Conservation (phyloP, 2,329 filamentous ascomycete species). For the Stagonosporopsis chrysanthemi region DNA sequence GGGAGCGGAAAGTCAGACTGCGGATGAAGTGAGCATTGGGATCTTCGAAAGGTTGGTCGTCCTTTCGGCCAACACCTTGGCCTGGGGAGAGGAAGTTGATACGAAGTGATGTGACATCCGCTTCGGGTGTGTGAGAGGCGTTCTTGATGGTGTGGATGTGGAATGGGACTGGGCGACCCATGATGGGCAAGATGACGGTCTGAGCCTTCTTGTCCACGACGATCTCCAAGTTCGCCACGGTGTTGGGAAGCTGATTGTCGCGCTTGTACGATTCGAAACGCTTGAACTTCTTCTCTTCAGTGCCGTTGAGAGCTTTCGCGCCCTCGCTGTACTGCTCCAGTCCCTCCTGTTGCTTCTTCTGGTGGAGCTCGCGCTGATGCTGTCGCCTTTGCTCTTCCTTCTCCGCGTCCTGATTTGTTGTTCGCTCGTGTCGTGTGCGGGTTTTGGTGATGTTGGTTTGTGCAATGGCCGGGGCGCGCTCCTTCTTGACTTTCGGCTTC, state of each 20-base stretch:
- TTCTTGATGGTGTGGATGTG: conserved; percentile 99
- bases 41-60: conserved; percentile 98
- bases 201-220: conserved; percentile 89
- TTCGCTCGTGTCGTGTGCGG: conserved; percentile 87
- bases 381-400: conserved; percentile 85
- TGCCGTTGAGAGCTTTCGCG: conserved; percentile 82
- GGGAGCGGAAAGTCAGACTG: conserved; percentile 92
- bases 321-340: conserved; percentile 85
- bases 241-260: conserved; percentile 88
- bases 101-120: conserved; percentile 89
- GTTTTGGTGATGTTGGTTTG: conserved; percentile 96
- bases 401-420: conserved; percentile 87
- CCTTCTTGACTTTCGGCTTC: conserved; percentile 87
- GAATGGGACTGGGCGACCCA: conserved; percentile 96
- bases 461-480: conserved; percentile 85
- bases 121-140: conserved; percentile 95
- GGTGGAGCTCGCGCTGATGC: conserved; percentile 88
- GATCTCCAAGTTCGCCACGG: conserved; percentile 85
- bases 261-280: conserved; percentile 99
- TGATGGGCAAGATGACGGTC: conserved; percentile 92
- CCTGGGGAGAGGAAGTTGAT: conserved; percentile 98
- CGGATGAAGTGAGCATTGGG: conserved; percentile 93
- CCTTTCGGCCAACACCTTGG: conserved; percentile 95
- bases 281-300: conserved; percentile 98
- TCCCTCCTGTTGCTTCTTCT: conserved; percentile 90